Evolutionary conservation across 1,284 basidiomycete species (phyloP).

Genomic region (Omphalotus olearius): DNA sequence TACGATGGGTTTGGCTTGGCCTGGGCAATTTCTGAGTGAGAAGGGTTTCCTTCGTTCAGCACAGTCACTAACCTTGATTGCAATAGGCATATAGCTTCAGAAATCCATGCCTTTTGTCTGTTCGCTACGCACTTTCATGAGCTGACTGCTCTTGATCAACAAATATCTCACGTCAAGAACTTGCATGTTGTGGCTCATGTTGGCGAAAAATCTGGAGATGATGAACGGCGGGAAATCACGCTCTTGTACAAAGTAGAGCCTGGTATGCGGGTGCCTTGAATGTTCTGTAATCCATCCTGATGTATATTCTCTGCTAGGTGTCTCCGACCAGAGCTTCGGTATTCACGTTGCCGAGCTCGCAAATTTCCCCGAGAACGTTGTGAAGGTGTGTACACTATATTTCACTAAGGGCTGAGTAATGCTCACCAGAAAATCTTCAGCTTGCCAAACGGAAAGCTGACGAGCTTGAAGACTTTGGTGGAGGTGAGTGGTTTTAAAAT

Average conservation of each 20-base stretch:
- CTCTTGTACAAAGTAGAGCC: constrained; percentile 93
- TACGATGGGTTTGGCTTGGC: constrained; percentile 99
- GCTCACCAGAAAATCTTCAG: constrained; percentile 32
- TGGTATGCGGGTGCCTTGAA: constrained; percentile 43
- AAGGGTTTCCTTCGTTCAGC: background rate
- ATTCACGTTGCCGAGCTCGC: constrained; percentile 97
- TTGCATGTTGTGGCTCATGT: constrained; percentile 96
- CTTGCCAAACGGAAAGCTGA: constrained; percentile 94
- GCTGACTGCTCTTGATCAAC: constrained; percentile 86
- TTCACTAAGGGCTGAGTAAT: background rate
- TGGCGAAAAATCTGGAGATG: constrained; percentile 48
- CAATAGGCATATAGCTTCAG: constrained; percentile 85
- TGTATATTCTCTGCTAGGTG: constrained; percentile 37
- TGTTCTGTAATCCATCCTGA: background rate
- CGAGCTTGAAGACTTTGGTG: constrained; percentile 92
- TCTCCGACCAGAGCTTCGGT: constrained; percentile 96
- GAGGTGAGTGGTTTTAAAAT: constrained; percentile 29
- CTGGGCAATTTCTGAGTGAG: constrained; percentile 96
- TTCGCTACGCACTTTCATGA: constrained; percentile 99
- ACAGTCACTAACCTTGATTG: background rate
- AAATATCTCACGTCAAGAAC: constrained; percentile 88
- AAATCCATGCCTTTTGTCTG: constrained; percentile 90
- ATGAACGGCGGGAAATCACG: constrained; percentile 82
- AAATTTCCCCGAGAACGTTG: constrained; percentile 92
- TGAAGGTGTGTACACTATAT: constrained; percentile 55